Base-by-base conservation (phyloP, 2,329 filamentous ascomycete species). In the Emydomyces testavorans region DNA sequence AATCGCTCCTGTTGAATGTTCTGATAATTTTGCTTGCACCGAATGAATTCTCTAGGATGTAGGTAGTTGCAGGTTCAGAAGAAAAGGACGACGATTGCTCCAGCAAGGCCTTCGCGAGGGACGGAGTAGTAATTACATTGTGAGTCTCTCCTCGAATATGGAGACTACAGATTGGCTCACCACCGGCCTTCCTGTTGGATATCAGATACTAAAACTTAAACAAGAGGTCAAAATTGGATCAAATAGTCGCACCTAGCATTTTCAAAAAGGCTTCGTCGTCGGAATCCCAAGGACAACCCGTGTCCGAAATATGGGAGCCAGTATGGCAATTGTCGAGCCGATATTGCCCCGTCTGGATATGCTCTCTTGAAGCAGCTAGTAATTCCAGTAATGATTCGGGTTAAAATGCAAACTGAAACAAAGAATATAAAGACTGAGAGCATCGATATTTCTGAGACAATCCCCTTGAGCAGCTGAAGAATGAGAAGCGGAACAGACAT, bases 221-320 rank as follows among this genome's bases (percentile, higher is more conserved):
- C 18, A 38, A 34, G 23, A 18, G 15, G 21, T 3, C n/a, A 13
- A 16, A 29, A n/a, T 35, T 23, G 40, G 5, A n/a, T 26, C 24
- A 49, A 6, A 34, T 42, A 42, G 42, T 51, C 53, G 16, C 43
- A 73, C 71, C 65, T 61, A 11, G 71, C 59, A 43, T 61, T 62
- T 32, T 62, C 61, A 51, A 76, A 57, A 53, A 74, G 71, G 8
- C 56, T 55, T 34, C 71, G 62, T 41, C 69, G 67, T 34, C 70
- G 59, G 56, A 71, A 65, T 16, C 69, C 60, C 54, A 78, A 73
- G 16, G 61, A 62, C 34, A 73, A 55, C 5, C 71, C 66, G 64
- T 82, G 75, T 32, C 76, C 75, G 6, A 80, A 29, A 44, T 73
- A 66, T 1, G 78, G 78, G 6, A 81, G 59, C 74, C 76, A 82